These are phyloP conservation scores for Wickerhamiella kurtzmanii DNA, from an alignment of 805 yeast genomes.

Conservation along the genomic window DNA sequence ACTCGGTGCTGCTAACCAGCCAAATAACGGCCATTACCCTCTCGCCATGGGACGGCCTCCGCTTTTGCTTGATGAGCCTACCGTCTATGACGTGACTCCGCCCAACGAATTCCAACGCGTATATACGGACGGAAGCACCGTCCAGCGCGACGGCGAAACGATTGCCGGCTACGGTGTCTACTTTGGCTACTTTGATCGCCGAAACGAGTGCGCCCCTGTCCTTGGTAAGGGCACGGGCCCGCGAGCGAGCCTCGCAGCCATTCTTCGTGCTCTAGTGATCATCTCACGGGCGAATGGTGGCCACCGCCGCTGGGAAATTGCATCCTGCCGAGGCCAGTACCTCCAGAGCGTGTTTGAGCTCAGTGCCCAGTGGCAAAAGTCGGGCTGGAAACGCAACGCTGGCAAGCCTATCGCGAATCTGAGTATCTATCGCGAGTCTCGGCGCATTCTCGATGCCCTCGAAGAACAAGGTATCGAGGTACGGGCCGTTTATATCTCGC, in stretches of 20 bases:
- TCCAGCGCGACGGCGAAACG: slow-evolving; percentile 1
- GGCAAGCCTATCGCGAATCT: slow-evolving; percentile 8
- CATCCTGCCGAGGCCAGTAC: slow-evolving; percentile 9
- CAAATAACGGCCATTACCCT: too few relatives aligned
- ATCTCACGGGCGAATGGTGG: slow-evolving; percentile 3
- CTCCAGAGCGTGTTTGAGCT: slow-evolving; percentile 7
- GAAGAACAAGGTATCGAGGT: slow-evolving; percentile 2
- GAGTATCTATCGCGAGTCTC: slow-evolving; percentile 9
- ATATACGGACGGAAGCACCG: slow-evolving; percentile 9
- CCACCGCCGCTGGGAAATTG: slow-evolving; percentile 8
- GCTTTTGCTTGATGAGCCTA: not conserved
- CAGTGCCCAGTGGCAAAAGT: slow-evolving; percentile 1
- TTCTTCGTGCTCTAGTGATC: slow-evolving; percentile 6
- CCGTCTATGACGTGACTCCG: not conserved
- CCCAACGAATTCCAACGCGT: slow-evolving; percentile 2
- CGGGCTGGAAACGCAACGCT: slow-evolving; percentile 8
- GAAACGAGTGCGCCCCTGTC: slow-evolving; percentile 10
- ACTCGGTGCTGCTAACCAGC: not conserved
- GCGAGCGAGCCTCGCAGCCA: slow-evolving; percentile 9
- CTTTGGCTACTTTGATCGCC: slow-evolving; percentile 9
- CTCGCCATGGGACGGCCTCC: too few relatives aligned
- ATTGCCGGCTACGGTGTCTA: slow-evolving; percentile 11
- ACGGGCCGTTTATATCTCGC: slow-evolving; percentile 4
- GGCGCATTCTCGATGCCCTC: slow-evolving; percentile 7
- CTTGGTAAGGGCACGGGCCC: slow-evolving; percentile 10